Evolutionary conservation across 1,139 yeast genomes (phyloP), one percentile per base, ranked within the genome.

Genomic region (Debaryomyces coudertii): DNA sequence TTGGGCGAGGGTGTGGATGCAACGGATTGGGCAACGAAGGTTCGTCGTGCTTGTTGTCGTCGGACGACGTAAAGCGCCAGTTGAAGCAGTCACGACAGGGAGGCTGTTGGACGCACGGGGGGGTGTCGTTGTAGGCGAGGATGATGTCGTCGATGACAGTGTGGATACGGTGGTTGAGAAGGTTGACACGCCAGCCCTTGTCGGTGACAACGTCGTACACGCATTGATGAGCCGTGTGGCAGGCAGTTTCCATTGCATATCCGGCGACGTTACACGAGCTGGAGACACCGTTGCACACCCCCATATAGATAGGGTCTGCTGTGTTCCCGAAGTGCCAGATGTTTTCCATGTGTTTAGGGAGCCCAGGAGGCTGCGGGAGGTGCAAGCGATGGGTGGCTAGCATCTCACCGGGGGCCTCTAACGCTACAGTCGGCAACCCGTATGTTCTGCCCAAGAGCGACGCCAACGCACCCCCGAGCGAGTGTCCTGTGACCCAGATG

Each of bases 291-390:
- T 89, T 90, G 64, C 99, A 93, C 5, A 90, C 92, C 0, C 99
- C 99, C 95, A 92, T 87, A 59, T 77, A 93, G 5, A 93, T 88
- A 1, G 99, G 99, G 62, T 93, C 99, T 0, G 97, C 99, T 1
- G 96, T 93, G 62, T 93, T 93, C 5, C 99, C 99, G 62, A 93
- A 71, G 62, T 95, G 97, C 95, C 96, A 93, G 15, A 95, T 80
- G 54, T 90, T 86, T 58, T 92, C 97, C 65, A 80, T 71, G 59
- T 85, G 80, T 14, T 75, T 69, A 0, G 98, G 96, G 15, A 90
- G 65, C 1, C 97, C 97, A 0, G 99, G 99, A 1, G 97, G 96
- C 67, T 80, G 79, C 0, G 99, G 99, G 47, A 93, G 75, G 67
- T 92, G 98, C 39, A 93, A 72, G 54, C 99, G 76, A 54, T 76